Percentiles rank a stretch among this genome's conserved stretches.
Evolutionary conservation across 805 yeast species (phyloP).

Genomic region (Yamadazyma olivae): DNA sequence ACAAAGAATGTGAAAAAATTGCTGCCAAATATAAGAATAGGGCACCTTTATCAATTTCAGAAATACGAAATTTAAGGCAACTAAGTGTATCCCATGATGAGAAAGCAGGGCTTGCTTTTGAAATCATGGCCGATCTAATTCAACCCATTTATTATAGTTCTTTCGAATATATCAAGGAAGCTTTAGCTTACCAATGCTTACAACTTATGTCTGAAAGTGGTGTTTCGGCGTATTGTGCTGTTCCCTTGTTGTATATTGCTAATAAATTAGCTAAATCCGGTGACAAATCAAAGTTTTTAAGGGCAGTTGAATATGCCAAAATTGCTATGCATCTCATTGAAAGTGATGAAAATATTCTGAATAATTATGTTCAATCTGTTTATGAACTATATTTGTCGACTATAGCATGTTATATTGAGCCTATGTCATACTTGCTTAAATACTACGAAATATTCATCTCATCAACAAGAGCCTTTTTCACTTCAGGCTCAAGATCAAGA

Average conservation of each 20-base stretch:
- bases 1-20: slow-evolving; percentile 19
- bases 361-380: slow-evolving; percentile 33
- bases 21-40: slow-evolving; percentile 19
- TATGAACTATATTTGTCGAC: slow-evolving; percentile 41
- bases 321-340: slow-evolving; percentile 38
- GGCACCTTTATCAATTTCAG: slow-evolving; percentile 38
- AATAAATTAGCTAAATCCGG: slow-evolving; percentile 23
- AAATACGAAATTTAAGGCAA: slow-evolving; percentile 29
- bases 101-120: slow-evolving; percentile 30
- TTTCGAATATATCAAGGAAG: slow-evolving; percentile 22
- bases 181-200: slow-evolving; percentile 31
- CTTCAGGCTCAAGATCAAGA: slow-evolving; percentile 2
- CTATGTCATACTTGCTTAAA: slow-evolving; percentile 31
- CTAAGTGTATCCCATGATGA: slow-evolving; percentile 22
- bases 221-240: slow-evolving; percentile 33
- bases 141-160: slow-evolving; percentile 28
- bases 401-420: slow-evolving; percentile 42
- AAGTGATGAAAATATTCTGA: slow-evolving; percentile 26
- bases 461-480: slow-evolving; percentile 13
- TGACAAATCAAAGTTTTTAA: slow-evolving; percentile 26
- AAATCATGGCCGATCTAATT: slow-evolving; percentile 38
- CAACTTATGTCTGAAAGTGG: slow-evolving; percentile 39
- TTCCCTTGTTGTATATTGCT: slow-evolving; percentile 40
- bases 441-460: slow-evolving; percentile 17
- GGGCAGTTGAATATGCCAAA: slow-evolving; percentile 40